Percentiles rank a stretch among this genome's conserved stretches.
Evolutionary conservation across 2,329 filamentous ascomycete genomes (phyloP).

Genomic region (Epichloe bromicola): DNA sequence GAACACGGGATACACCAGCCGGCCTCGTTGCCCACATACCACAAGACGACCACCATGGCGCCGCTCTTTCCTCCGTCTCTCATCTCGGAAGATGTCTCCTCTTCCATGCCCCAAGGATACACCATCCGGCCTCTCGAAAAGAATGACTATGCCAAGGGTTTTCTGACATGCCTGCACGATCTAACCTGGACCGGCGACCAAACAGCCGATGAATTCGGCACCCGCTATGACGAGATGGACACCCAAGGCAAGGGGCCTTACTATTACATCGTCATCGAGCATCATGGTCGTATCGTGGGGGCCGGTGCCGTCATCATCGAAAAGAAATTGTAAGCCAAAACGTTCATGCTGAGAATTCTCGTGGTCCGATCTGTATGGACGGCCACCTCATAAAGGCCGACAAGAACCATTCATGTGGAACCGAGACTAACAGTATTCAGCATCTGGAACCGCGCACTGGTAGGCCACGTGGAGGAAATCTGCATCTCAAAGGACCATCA

Average conservation of each 20-base stretch:
- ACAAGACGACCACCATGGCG: slow-evolving; percentile 5
- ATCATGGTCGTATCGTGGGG: slow-evolving; percentile 51
- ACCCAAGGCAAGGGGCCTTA: slow-evolving; percentile 35
- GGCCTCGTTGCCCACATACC: not conserved
- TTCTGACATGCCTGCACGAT: slow-evolving; percentile 62
- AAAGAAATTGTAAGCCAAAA: slow-evolving; percentile 52
- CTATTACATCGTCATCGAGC: slow-evolving; percentile 58
- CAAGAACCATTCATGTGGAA: too few relatives aligned
- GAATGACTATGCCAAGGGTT: slow-evolving; percentile 55
- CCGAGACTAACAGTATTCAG: slow-evolving; percentile 16
- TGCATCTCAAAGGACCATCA: slow-evolving; percentile 68
- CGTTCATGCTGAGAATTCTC: too few relatives aligned
- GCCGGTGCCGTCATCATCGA: slow-evolving; percentile 68
- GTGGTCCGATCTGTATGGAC: too few relatives aligned
- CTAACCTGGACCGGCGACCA: slow-evolving; percentile 68
- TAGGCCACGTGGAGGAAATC: slow-evolving; percentile 78
- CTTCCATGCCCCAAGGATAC: slow-evolving; percentile 55
- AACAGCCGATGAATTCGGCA: slow-evolving; percentile 49
- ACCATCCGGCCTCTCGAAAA: slow-evolving; percentile 56
- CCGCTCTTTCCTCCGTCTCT: slow-evolving; percentile 50
- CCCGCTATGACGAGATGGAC: slow-evolving; percentile 50
- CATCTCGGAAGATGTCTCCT: slow-evolving; percentile 48
- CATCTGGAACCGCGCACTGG: slow-evolving; percentile 53
- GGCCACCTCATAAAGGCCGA: too few relatives aligned
- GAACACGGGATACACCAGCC: too few relatives aligned